Base-by-base conservation (phyloP, 257 asterid genomes). In the Osmanthus fragrans region DNA sequence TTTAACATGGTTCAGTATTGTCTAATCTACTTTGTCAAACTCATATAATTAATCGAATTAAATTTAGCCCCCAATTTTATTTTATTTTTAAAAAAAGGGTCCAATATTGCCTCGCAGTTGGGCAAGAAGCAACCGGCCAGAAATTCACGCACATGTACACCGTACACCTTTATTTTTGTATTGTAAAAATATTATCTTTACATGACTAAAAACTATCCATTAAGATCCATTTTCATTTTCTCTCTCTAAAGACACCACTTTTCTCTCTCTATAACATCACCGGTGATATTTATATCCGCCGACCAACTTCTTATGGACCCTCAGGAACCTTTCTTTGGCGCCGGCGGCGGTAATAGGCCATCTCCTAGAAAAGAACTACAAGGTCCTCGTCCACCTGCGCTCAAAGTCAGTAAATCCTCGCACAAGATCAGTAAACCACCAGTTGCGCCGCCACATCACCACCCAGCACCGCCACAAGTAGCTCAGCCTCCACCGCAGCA, bases 301-400 rank as follows among this genome's bases (percentile, higher is more conserved):
- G 54, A 77, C 75, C 15, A 76, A 73, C 68, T 72, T 13, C n/a
- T 32, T 37, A 88, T 90, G 92, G 89, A 89, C 78, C 89, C 82
- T 27, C 87, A 84, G 87, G 95, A 84, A 11, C 81, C 85, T 73
- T 83, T 72, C 81, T 69, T 88, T 86, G 88, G 83, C 77, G 64
- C 51, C 67, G 72, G 76, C 42, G 75, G 72, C 82, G 84, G 37
- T 71, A 79, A 79, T 80, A 77, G 89, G 39, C 88, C 97, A 36
- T 92, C 98, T 2, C 96, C 98, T 15, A 76, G 87, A 42, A 84
- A 70, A 74, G 94, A 90, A 67, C 81, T 95, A n/a, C 97, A 83
- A 74, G 99, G 99, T 73, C 98, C 99, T 25, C 96, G 99, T 13
- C 99, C 99, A 58, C 2, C 97, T 2, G 89, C 96, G 9, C 96